Evolutionary conservation across 2,329 filamentous ascomycete genomes (phyloP), one percentile per base, ranked within the genome.

Genomic region (Venturiaceae sp.): DNA sequence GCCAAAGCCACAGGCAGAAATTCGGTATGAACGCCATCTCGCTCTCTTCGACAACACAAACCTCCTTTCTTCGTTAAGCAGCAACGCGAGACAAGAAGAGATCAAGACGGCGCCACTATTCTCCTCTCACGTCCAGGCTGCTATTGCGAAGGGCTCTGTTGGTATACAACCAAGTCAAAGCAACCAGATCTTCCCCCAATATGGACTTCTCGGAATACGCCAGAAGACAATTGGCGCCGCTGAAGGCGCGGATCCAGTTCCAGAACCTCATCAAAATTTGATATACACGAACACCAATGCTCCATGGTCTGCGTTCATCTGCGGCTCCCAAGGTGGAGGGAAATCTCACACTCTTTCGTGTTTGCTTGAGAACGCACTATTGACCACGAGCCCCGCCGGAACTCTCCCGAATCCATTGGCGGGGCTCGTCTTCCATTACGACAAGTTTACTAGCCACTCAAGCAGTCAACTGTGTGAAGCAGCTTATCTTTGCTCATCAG

Each of bases 301-400:
- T 0, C 83, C 83, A 0, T 82, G 76, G 62, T 84, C 81, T 0
- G 72, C 77, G 0, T 86, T 86, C 65, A 80, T 86, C 21, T 86
- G 83, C 60, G 83, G 83, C 1, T 79, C 79, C 1, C 83, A 86
- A 63, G 83, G 83, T 0, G 80, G 77, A 44, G 83, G 83, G 0
- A 86, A 86, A 64, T 81, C 77, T 21, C 80, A 86, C 59, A 84
- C 82, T 0, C 70, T 84, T 2, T 78, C 80, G 0, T 83, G 78
- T 63, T 71, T 86, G 53, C 71, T 85, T 0, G 82, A 87, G 64
- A 83, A 82, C 61, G 84, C 79, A 36, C 69, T 87, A 0, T 68
- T 83, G 1, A 63, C 67, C 0, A 79, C 66, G 5, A 56, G 73
- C 0, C 63, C 67, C 2, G 65, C 78, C 1, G 79, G 77, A 1